phyloP scores from a whole-genome alignment of 345 rosid species.

The Populus euphratica region DNA sequence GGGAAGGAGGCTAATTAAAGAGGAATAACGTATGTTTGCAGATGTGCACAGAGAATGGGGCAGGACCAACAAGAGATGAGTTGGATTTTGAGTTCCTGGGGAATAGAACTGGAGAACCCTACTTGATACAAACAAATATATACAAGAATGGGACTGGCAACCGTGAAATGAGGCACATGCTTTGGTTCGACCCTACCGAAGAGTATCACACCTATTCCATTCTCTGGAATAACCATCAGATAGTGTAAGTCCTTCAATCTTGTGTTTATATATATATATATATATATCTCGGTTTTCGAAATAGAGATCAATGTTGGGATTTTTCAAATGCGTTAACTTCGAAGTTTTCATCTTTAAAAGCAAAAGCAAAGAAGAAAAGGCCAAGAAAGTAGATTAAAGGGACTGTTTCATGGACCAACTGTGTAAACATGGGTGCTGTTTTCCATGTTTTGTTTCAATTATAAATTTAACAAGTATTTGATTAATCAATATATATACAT shows the following conservation, averaged over 20 bases:
- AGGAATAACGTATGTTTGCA: conserved; percentile 18
- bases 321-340: too few relatives aligned
- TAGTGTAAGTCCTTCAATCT: conserved; percentile 46
- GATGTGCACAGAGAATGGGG: conserved; percentile 95
- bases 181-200: conserved; percentile 94
- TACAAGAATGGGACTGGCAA: conserved; percentile 84
- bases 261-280: neutral
- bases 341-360: neutral
- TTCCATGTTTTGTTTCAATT: too few relatives aligned
- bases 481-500: too few relatives aligned
- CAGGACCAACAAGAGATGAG: conserved; percentile 94
- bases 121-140: conserved; percentile 82
- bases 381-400: too few relatives aligned
- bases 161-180: conserved; percentile 89
- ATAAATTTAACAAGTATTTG: too few relatives aligned
- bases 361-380: neutral
- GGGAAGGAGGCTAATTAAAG: neutral
- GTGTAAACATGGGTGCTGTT: too few relatives aligned
- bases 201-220: conserved; percentile 76
- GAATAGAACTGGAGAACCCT: conserved; percentile 83
- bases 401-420: too few relatives aligned
- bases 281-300: neutral
- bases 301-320: too few relatives aligned
- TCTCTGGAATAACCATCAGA: conserved; percentile 76
- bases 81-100: conserved; percentile 94